These are phyloP conservation scores for Pyricularia sp. DNA, from an alignment of 2,329 filamentous ascomycete genomes.

Conservation along the genomic window DNA sequence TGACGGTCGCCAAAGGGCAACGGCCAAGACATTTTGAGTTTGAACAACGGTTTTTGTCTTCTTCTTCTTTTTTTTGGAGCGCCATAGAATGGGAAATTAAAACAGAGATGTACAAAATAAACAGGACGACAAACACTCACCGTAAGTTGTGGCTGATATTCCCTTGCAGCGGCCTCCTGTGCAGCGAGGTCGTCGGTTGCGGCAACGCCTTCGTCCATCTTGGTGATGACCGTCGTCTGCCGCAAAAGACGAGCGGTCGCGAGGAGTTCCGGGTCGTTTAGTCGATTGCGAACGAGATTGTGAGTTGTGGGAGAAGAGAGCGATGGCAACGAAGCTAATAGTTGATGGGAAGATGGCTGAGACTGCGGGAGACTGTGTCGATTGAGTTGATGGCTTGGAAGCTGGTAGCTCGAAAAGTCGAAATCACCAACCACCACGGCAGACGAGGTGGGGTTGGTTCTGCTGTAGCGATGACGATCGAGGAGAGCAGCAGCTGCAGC, in stretches of 20 bases:
- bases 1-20: neutral
- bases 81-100: neutral
- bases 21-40: neutral
- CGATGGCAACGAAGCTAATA: neutral
- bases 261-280: neutral
- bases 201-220: slow-evolving; percentile 21
- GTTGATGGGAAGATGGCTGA: slow-evolving; percentile 7
- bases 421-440: neutral
- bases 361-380: slow-evolving; percentile 3
- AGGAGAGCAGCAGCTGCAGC: neutral
- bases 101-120: neutral
- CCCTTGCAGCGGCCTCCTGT: slow-evolving; percentile 46
- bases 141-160: slow-evolving; percentile 44
- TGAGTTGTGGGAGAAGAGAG: neutral
- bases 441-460: neutral
- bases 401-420: neutral
- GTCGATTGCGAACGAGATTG: slow-evolving; percentile 2
- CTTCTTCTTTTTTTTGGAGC: neutral
- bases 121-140: slow-evolving; percentile 23
- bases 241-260: neutral
- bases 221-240: slow-evolving; percentile 1
- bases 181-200: slow-evolving; percentile 34
- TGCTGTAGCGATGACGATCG: neutral
- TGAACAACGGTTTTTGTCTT: neutral
- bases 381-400: slow-evolving; percentile 4